These are phyloP conservation scores for Leucocoprinus sp. DNA, from an alignment of 768 basidiomycete genomes.

Conservation along the genomic window DNA sequence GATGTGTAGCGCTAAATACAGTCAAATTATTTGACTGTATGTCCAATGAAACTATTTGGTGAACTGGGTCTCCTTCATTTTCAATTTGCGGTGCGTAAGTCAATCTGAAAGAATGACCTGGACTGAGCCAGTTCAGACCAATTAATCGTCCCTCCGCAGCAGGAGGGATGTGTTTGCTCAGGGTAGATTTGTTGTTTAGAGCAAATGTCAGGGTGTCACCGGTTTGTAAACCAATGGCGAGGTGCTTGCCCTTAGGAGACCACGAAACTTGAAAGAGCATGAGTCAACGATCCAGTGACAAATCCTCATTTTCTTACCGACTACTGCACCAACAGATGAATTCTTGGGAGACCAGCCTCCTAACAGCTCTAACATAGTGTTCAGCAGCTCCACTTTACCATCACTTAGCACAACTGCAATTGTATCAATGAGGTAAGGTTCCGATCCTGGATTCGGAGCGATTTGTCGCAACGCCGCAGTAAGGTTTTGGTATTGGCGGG, in stretches of 20 bases:
- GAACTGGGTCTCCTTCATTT: slow-evolving; percentile 23
- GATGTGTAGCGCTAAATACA: slow-evolving; percentile 30
- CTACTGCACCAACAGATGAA: slow-evolving; percentile 43
- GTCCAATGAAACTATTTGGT: slow-evolving; percentile 39
- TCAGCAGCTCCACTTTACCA: slow-evolving; percentile 51
- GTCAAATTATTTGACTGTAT: slow-evolving; percentile 30
- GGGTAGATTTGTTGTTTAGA: slow-evolving; percentile 41
- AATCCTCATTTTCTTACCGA: slow-evolving; percentile 35
- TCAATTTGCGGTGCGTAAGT: slow-evolving; percentile 42
- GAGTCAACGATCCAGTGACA: slow-evolving; percentile 1
- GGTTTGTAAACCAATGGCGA: slow-evolving; percentile 63
- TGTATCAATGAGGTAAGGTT: slow-evolving; percentile 41
- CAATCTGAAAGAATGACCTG: slow-evolving; percentile 58
- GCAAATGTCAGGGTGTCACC: slow-evolving; percentile 68
- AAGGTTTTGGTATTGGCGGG: slow-evolving; percentile 37
- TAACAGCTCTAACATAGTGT: slow-evolving; percentile 43
- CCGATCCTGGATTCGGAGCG: slow-evolving; percentile 54
- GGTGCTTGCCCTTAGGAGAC: slow-evolving; percentile 83
- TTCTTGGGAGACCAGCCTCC: slow-evolving; percentile 48
- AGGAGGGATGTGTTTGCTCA: slow-evolving; percentile 57
- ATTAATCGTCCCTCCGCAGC: slow-evolving; percentile 40
- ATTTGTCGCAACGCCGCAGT: slow-evolving; percentile 44
- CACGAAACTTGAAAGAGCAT: slow-evolving; percentile 50
- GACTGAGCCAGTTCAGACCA: slow-evolving; percentile 60
- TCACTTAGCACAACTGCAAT: slow-evolving; percentile 45